These are phyloP conservation scores for Pleodorina starrii DNA, from an alignment of 139 green algal genomes.

Conservation along the genomic window DNA sequence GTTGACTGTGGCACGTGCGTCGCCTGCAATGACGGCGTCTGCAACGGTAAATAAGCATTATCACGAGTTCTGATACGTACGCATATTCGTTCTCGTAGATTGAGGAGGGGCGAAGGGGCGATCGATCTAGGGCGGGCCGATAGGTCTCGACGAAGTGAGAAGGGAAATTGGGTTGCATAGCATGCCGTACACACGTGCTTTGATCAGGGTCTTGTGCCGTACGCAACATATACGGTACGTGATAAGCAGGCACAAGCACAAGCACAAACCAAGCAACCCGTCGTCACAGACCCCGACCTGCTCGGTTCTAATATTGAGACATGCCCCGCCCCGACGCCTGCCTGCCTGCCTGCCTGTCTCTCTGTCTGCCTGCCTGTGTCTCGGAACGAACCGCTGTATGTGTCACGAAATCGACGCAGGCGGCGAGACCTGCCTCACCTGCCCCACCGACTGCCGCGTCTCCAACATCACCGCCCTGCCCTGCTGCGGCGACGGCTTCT, in stretches of 20 bases:
- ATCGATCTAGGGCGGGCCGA: not conserved
- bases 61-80: not conserved
- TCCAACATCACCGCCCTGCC: not conserved
- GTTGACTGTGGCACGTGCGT: not conserved
- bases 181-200: not conserved
- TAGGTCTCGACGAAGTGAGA: not conserved
- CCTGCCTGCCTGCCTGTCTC: no score
- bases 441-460: constrained; percentile 16
- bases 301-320: not conserved
- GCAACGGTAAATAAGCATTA: not conserved
- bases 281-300: not conserved
- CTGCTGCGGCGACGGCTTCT: constrained; percentile 35
- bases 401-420: not conserved
- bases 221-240: not conserved
- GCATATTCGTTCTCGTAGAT: not conserved
- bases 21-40: constrained; percentile 8
- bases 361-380: no score
- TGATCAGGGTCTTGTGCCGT: not conserved
- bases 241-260: not conserved
- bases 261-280: not conserved
- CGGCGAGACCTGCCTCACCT: constrained; percentile 26
- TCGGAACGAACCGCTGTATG: not conserved
- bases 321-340: not conserved
- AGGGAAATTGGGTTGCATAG: not conserved
- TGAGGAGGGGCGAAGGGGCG: not conserved